Conservation (phyloP, 352 stramenopile genomes). For the Globisporangium perplexum region DNA sequence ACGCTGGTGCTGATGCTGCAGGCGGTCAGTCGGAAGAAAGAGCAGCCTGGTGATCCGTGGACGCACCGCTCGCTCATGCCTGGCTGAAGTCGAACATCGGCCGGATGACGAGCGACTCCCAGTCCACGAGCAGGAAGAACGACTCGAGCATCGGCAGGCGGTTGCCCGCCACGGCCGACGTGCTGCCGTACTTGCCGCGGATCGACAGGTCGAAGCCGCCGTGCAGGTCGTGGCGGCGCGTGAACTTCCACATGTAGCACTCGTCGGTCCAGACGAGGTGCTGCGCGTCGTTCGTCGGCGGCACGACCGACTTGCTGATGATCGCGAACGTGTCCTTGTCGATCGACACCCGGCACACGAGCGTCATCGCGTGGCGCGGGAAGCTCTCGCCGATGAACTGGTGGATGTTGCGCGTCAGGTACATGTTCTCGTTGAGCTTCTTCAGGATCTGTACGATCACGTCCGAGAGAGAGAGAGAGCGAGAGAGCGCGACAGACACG, state of each 20-base stretch:
- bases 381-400: constrained; percentile 87
- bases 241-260: constrained; percentile 84
- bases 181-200: constrained; percentile 76
- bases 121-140: constrained; percentile 82
- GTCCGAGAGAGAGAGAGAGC: no score
- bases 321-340: constrained; percentile 80
- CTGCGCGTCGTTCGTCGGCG: constrained; percentile 73
- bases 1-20: neutral
- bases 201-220: constrained; percentile 74
- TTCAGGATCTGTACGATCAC: constrained; percentile 65
- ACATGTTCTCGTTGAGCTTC: constrained; percentile 84
- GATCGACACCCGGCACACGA: constrained; percentile 79
- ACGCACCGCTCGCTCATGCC: constrained; percentile 18
- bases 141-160: constrained; percentile 81
- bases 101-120: constrained; percentile 76
- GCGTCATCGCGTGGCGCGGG: constrained; percentile 74
- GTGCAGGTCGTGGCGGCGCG: constrained; percentile 36
- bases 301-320: constrained; percentile 76
- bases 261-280: constrained; percentile 86
- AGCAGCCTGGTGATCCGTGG: no score
- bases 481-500: neutral
- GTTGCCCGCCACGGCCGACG: constrained; percentile 74
- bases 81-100: constrained; percentile 70
- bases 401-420: constrained; percentile 82
- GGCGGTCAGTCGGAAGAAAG: neutral